These are phyloP conservation scores for Schizochytrium sp. DNA, from an alignment of 108 stramenopile genomes.

Conservation along the genomic window DNA sequence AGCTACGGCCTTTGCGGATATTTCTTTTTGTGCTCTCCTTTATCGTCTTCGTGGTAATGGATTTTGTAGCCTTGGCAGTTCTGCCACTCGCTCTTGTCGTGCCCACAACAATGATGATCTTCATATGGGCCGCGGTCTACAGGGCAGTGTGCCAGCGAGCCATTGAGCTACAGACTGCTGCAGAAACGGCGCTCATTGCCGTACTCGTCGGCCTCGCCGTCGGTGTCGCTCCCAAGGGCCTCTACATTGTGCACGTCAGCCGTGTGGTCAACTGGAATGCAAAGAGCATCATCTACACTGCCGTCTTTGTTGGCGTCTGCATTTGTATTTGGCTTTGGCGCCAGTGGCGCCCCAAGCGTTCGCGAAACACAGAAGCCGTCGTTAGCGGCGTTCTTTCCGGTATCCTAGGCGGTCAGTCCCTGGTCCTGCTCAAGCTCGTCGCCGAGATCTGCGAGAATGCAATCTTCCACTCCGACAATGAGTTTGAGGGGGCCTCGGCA, in stretches of 20 bases:
- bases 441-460: constrained; percentile 2
- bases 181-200: neutral
- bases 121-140: neutral
- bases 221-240: neutral
- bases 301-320: neutral
- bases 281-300: neutral
- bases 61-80: neutral
- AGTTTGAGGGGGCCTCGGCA: neutral
- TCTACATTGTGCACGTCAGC: neutral
- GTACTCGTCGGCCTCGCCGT: neutral
- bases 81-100: neutral
- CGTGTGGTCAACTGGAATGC: neutral
- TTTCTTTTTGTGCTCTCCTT: neutral
- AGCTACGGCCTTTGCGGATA: neutral
- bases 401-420: neutral
- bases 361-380: neutral
- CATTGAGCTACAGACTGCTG: neutral
- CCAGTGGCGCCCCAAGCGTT: neutral
- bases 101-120: neutral
- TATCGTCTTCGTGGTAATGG: neutral
- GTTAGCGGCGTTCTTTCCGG: neutral
- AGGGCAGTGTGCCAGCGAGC: neutral
- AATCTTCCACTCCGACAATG: neutral
- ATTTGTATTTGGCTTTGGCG: neutral
- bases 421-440: neutral